These are phyloP conservation scores for Emericellopsis cladophorae DNA, from an alignment of 2,329 filamentous ascomycete species.

Conservation along the genomic window DNA sequence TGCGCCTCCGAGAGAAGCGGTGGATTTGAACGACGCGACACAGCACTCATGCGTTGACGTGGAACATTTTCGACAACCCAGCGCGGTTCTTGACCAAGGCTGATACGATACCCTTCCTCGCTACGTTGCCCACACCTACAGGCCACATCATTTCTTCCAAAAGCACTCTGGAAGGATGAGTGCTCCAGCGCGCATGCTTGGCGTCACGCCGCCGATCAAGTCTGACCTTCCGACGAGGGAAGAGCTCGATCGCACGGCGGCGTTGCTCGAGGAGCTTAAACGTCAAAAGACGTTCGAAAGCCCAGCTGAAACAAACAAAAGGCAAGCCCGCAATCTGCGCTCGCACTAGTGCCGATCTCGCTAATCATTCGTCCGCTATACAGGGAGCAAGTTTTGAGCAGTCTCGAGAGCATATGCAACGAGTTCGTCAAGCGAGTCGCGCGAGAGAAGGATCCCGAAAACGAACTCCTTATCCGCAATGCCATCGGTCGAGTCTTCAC, in stretches of 20 bases:
- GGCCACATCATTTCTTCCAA: background rate
- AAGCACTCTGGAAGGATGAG: constrained; percentile 10
- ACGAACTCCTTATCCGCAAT: constrained; percentile 65
- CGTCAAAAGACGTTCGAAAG: constrained; percentile 86
- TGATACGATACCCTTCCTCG: no score
- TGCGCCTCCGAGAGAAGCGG: no score
- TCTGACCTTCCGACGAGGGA: constrained; percentile 59
- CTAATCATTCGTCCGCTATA: background rate
- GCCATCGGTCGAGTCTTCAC: constrained; percentile 90
- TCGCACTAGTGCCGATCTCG: no score
- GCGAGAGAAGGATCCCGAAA: constrained; percentile 55
- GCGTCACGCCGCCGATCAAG: constrained; percentile 79
- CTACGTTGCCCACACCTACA: background rate
- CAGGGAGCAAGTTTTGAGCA: constrained; percentile 54
- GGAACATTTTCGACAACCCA: no score
- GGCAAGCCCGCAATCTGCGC: constrained; percentile 32
- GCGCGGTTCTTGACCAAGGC: no score
- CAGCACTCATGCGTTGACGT: no score
- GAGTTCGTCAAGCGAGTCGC: constrained; percentile 82
- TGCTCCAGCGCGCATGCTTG: constrained; percentile 30
- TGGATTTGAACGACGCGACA: no score
- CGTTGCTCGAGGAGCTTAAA: constrained; percentile 74
- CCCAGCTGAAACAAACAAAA: constrained; percentile 68
- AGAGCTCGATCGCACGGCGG: constrained; percentile 66
- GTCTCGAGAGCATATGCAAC: constrained; percentile 52